These are phyloP conservation scores for Gossypium longicalyx DNA, from an alignment of 345 rosid species.

Conservation along the genomic window DNA sequence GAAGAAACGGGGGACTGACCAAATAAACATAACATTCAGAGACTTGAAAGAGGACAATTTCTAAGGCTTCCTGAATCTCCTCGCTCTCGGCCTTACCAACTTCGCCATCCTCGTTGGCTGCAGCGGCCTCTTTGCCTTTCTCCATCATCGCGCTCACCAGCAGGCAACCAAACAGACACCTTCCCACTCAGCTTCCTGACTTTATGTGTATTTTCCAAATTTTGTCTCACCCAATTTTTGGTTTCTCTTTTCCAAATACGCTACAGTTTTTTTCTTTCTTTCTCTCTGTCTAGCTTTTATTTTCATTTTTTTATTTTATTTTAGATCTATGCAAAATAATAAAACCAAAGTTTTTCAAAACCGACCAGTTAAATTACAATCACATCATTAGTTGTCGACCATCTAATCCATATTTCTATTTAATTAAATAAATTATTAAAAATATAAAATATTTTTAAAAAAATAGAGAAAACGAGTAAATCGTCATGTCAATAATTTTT, in stretches of 20 bases:
- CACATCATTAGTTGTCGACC: too few relatives aligned
- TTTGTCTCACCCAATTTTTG: background rate
- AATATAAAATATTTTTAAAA: too few relatives aligned
- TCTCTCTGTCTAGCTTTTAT: too few relatives aligned
- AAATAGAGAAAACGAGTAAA: too few relatives aligned
- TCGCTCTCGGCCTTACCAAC: conserved; percentile 40
- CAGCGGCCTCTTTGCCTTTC: conserved; percentile 21
- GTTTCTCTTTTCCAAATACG: background rate
- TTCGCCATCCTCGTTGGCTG: conserved; percentile 12
- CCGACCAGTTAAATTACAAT: too few relatives aligned
- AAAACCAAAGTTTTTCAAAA: too few relatives aligned
- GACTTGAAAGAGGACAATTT: conserved; percentile 78
- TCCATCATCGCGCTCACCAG: conserved; percentile 21
- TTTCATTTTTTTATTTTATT: background rate
- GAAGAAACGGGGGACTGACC: conserved; percentile 32
- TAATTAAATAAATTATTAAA: too few relatives aligned
- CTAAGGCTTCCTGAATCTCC: conserved; percentile 50
- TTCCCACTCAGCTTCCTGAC: background rate
- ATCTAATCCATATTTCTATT: too few relatives aligned
- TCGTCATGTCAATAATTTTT: too few relatives aligned
- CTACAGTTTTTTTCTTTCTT: background rate
- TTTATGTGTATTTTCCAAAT: background rate
- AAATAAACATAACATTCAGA: conserved; percentile 90
- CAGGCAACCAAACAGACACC: background rate
- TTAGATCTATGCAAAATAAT: too few relatives aligned